Conservation (phyloP, 1,139 yeast genomes). For the Saccharomyces pastorianus region DNA sequence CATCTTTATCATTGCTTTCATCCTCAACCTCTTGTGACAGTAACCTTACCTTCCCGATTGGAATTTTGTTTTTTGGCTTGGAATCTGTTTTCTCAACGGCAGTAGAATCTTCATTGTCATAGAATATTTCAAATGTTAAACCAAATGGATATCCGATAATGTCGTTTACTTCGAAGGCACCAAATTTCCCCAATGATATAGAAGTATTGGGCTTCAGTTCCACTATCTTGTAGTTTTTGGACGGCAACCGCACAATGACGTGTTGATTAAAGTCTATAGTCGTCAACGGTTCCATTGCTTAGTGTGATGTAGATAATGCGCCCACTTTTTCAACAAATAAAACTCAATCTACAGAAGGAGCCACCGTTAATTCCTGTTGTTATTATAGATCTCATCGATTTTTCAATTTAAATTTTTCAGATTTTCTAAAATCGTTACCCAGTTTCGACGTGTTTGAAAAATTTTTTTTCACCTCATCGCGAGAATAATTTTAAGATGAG, state of each 20-base stretch:
- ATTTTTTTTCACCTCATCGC: conserved; percentile 19
- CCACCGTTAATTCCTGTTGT: not conserved
- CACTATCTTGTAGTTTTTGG: conserved; percentile 66
- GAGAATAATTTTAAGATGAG: not conserved
- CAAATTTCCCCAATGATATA: conserved; percentile 83
- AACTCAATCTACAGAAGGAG: not conserved
- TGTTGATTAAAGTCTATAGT: conserved; percentile 32
- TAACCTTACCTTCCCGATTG: conserved; percentile 24
- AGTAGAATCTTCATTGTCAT: conserved; percentile 33
- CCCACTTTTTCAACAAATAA: no score
- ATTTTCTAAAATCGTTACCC: not conserved
- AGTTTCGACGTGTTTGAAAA: conserved; percentile 4
- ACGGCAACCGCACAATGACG: conserved; percentile 68
- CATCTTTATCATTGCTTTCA: conserved; percentile 4
- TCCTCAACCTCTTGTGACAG: not conserved
- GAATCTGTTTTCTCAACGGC: conserved; percentile 28
- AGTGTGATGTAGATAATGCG: not conserved
- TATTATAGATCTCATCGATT: not conserved
- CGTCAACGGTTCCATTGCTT: conserved; percentile 22
- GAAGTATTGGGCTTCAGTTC: conserved; percentile 52
- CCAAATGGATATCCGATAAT: conserved; percentile 84
- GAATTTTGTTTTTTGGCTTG: conserved; percentile 19
- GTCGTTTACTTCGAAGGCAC: conserved; percentile 66
- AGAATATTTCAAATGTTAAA: conserved; percentile 76
- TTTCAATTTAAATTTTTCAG: not conserved